phyloP scores from a whole-genome alignment of 805 yeast genomes.

The Barnettozyma sp. region DNA sequence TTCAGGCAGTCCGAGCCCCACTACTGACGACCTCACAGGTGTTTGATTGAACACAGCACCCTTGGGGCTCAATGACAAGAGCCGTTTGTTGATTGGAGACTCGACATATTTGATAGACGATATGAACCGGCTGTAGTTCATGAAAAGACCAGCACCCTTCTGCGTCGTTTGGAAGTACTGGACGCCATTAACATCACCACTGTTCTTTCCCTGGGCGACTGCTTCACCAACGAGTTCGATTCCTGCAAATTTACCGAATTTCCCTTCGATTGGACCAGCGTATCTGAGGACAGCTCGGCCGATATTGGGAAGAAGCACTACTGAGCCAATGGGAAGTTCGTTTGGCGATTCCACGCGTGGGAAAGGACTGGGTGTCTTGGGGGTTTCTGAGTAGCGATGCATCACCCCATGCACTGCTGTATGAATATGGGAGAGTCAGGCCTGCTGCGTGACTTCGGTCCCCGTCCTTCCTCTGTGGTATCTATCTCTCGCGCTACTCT shows the following conservation, averaged over 20 bases:
- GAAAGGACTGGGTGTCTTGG: slow-evolving; percentile 22
- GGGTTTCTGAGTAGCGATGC: slow-evolving; percentile 23
- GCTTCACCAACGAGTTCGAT: slow-evolving; percentile 71
- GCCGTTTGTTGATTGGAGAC: slow-evolving; percentile 11
- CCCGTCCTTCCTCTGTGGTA: background rate
- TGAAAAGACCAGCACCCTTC: slow-evolving; percentile 70
- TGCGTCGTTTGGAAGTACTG: slow-evolving; percentile 58
- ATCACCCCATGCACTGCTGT: too few species aligned
- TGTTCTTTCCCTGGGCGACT: slow-evolving; percentile 66
- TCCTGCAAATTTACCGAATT: slow-evolving; percentile 78
- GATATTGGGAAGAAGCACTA: slow-evolving; percentile 53
- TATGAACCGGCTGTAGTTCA: slow-evolving; percentile 44
- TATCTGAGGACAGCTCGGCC: slow-evolving; percentile 62
- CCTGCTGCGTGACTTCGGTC: too few species aligned
- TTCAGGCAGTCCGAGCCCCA: slow-evolving; percentile 4
- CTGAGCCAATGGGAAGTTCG: slow-evolving; percentile 16
- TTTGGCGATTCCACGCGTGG: slow-evolving; percentile 9
- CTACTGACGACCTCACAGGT: slow-evolving; percentile 11
- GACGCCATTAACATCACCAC: slow-evolving; percentile 72
- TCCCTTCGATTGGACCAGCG: slow-evolving; percentile 67
- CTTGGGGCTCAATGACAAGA: slow-evolving; percentile 9
- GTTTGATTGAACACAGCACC: slow-evolving; percentile 12
- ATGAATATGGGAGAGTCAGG: too few species aligned
- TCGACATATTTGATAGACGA: slow-evolving; percentile 14
- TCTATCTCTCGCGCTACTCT: too few species aligned